A percentile compares a stretch with the other conserved stretches of the same genome.
Evolutionary conservation across 345 rosid species (phyloP).

Genomic region (Dipteronia dyeriana): DNA sequence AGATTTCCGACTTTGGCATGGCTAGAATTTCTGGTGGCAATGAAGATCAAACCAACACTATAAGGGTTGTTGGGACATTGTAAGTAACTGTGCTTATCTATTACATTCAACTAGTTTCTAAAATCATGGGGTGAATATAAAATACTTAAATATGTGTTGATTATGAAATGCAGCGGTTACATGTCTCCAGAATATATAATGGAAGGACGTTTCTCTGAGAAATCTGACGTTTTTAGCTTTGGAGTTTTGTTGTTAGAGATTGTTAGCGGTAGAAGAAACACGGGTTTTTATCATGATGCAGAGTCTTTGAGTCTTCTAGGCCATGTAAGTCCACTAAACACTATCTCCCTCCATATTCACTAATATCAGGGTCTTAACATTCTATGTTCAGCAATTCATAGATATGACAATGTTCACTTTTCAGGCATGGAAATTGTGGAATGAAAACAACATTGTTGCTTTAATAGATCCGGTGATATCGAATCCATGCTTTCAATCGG

Average conservation of each 20-base stretch:
- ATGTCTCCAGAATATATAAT: neutral
- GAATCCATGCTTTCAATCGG: neutral
- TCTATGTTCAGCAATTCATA: neutral
- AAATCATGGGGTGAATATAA: neutral
- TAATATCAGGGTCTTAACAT: neutral
- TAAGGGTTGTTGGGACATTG: conserved; percentile 40
- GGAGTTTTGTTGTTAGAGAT: conserved; percentile 45
- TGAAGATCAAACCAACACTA: conserved; percentile 46
- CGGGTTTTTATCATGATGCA: conserved; percentile 23
- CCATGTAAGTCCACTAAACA: conserved; percentile 21
- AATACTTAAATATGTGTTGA: too few species aligned
- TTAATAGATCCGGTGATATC: conserved; percentile 12
- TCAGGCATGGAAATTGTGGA: conserved; percentile 39
- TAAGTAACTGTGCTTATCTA: conserved; percentile 12
- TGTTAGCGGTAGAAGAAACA: conserved; percentile 37
- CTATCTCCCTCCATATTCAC: neutral
- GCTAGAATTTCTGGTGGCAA: conserved; percentile 40
- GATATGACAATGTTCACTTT: conserved; percentile 6
- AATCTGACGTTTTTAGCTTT: conserved; percentile 39
- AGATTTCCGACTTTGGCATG: conserved; percentile 51
- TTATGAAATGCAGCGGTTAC: too few species aligned
- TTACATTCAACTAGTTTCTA: neutral
- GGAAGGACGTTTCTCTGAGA: neutral
- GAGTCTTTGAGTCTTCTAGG: conserved; percentile 24
- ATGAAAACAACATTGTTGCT: neutral